These are phyloP conservation scores for Bonia amplexicaulis DNA, from an alignment of 176 grass and related monocot species.

Conservation along the genomic window DNA sequence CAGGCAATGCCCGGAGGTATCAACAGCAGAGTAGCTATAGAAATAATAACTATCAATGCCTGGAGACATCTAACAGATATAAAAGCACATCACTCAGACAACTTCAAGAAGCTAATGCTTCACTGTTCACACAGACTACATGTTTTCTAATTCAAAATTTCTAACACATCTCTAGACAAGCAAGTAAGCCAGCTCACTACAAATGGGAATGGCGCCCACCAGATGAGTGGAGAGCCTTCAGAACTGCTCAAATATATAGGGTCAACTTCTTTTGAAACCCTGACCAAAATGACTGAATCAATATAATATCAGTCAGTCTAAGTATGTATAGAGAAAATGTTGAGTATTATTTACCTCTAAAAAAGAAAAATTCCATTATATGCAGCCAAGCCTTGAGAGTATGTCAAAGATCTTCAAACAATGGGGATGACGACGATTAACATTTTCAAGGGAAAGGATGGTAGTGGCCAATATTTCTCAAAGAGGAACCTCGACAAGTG, in stretches of 20 bases:
- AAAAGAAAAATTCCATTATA: not conserved
- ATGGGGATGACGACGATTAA: constrained; percentile 27
- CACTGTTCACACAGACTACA: not conserved
- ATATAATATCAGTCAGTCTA: not conserved
- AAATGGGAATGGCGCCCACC: not conserved
- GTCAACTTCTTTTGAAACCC: not conserved
- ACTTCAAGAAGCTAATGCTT: not conserved
- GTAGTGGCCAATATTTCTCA: constrained; percentile 12
- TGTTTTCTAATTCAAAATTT: not conserved
- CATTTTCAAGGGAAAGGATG: constrained; percentile 32
- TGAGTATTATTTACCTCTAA: constrained; percentile 2
- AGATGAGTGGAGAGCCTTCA: not conserved
- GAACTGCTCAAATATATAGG: not conserved
- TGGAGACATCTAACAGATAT: not conserved
- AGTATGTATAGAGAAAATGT: not conserved
- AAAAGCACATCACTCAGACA: not conserved
- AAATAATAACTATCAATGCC: not conserved
- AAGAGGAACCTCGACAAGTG: not conserved
- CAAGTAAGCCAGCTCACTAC: not conserved
- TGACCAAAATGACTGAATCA: constrained; percentile 8
- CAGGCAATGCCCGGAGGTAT: not conserved
- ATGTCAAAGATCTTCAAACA: constrained; percentile 38
- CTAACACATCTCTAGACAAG: constrained; percentile 16
- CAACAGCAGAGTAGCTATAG: not conserved
- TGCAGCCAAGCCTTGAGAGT: constrained; percentile 17